These are phyloP conservation scores for Desmodesmus armatus DNA, from an alignment of 139 green algal genomes.

Conservation along the genomic window DNA sequence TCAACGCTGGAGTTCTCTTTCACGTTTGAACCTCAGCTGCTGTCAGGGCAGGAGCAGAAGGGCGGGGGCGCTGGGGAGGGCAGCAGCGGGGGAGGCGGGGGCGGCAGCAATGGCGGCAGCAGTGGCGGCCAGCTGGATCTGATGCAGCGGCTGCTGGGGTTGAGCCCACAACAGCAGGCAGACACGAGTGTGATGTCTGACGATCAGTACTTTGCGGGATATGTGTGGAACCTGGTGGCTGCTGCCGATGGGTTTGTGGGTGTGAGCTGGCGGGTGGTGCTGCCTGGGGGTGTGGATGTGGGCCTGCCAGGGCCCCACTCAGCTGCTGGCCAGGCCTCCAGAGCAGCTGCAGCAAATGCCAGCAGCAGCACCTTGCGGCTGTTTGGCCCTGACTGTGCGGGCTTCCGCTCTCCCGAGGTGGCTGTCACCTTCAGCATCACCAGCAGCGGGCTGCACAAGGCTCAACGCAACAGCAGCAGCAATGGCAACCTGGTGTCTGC, in stretches of 20 bases:
- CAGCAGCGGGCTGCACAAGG: neutral
- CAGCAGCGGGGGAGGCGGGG: neutral
- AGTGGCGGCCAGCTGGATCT: neutral
- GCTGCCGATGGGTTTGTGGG: constrained; percentile 15
- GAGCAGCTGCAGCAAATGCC: neutral
- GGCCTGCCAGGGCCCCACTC: neutral
- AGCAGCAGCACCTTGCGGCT: neutral
- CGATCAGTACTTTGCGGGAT: neutral
- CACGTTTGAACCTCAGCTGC: neutral
- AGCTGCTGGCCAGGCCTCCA: neutral
- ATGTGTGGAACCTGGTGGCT: constrained; percentile 7
- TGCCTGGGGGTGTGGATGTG: neutral
- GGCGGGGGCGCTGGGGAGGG: neutral
- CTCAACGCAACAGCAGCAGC: neutral
- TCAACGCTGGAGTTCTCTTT: neutral
- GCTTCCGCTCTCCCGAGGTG: neutral
- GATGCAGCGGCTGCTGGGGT: constrained; percentile 1
- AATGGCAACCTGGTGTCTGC: neutral
- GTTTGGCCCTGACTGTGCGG: neutral
- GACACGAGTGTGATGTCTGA: neutral
- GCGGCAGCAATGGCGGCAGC: constrained; percentile 1
- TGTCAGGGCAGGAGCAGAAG: neutral
- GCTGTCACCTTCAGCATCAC: constrained; percentile 9
- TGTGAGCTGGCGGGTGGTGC: neutral
- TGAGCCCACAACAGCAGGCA: neutral